Evolutionary conservation across 164 flowering plant genomes (phyloP).

Genomic region (Macadamia integrifolia): DNA sequence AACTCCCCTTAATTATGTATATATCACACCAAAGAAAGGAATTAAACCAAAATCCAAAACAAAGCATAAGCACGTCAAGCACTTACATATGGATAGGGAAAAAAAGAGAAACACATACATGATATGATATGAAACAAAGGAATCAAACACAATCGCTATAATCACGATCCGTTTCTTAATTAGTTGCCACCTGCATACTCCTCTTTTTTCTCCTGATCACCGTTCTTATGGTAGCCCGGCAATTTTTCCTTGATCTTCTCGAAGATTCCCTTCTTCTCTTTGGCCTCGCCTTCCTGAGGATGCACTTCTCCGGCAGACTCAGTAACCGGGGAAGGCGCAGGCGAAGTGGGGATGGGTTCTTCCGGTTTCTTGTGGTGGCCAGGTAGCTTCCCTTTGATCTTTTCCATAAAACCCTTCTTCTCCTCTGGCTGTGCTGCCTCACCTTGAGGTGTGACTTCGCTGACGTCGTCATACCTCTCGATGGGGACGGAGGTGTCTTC

Average conservation of each 20-base stretch:
- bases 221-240: slow-evolving; percentile 45
- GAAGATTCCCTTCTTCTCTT: slow-evolving; percentile 50
- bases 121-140: too few species aligned
- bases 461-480: slow-evolving; percentile 9
- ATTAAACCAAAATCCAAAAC: too few species aligned
- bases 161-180: background rate
- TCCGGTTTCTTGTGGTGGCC: slow-evolving; percentile 30
- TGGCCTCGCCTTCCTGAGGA: slow-evolving; percentile 4
- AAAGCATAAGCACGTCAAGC: too few species aligned
- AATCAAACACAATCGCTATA: too few species aligned
- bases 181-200: background rate
- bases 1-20: too few species aligned
- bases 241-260: slow-evolving; percentile 74
- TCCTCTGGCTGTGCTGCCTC: slow-evolving; percentile 17
- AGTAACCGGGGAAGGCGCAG: background rate
- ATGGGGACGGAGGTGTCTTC: slow-evolving; percentile 7
- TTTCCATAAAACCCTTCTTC: slow-evolving; percentile 44
- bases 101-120: too few species aligned
- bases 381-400: slow-evolving; percentile 49
- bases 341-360: slow-evolving; percentile 10
- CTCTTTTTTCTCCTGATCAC: slow-evolving; percentile 18
- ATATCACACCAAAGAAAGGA: too few species aligned
- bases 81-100: too few species aligned
- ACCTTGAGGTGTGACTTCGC: background rate
- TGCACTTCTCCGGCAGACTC: slow-evolving; percentile 2